Evolutionary conservation across 164 flowering plant genomes (phyloP).

Genomic region (Euptelea pleiosperma): DNA sequence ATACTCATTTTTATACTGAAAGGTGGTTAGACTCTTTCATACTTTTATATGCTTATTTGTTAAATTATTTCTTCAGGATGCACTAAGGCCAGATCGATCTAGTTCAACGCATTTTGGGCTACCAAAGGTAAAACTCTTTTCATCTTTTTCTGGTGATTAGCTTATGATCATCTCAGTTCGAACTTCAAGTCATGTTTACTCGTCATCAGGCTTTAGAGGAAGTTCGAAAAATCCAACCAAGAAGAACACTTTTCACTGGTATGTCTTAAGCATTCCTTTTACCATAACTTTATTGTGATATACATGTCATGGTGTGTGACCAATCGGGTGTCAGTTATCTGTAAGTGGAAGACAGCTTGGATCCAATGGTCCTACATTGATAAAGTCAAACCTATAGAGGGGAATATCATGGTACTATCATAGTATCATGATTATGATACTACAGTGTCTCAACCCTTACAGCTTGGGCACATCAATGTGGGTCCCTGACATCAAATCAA

Average conservation of each 20-base stretch:
- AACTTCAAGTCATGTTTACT: constrained; percentile 4
- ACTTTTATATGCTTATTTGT: constrained; percentile 6
- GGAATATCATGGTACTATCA: too few species aligned
- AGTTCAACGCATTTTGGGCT: constrained; percentile 92
- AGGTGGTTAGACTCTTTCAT: background rate
- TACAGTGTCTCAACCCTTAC: too few species aligned
- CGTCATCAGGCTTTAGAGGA: constrained; percentile 77
- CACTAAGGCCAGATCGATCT: constrained; percentile 86
- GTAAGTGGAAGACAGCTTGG: too few species aligned
- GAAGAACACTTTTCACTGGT: constrained; percentile 89
- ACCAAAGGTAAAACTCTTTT: constrained; percentile 52
- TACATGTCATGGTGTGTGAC: background rate
- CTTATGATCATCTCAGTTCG: background rate
- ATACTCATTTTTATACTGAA: background rate
- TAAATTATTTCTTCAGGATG: constrained; percentile 53
- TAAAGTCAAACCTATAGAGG: too few species aligned
- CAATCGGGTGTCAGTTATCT: background rate
- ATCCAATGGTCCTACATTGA: too few species aligned
- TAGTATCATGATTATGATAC: too few species aligned
- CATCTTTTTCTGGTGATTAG: background rate
- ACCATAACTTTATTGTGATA: background rate
- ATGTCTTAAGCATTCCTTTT: constrained; percentile 12
- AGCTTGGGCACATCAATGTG: too few species aligned
- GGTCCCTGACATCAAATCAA: too few species aligned
- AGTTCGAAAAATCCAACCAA: constrained; percentile 82